phyloP scores from a whole-genome alignment of 2,329 filamentous ascomycete species.

The Trichoderma lentiforme region DNA sequence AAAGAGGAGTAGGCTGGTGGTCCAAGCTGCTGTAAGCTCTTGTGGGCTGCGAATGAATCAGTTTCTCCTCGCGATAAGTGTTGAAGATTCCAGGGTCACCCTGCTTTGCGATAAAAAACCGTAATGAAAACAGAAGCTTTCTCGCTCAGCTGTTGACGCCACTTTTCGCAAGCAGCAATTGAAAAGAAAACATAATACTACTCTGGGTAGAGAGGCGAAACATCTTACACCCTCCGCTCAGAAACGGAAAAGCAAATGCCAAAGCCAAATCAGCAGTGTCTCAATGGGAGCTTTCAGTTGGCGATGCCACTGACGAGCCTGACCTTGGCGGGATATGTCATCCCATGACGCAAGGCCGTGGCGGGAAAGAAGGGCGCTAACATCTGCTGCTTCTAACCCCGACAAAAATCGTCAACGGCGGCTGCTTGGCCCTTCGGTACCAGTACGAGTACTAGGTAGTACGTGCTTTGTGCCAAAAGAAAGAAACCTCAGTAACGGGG shows the following conservation, averaged over 20 bases:
- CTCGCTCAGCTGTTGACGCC: not conserved
- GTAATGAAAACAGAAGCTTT: not conserved
- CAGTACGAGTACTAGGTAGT: not conserved
- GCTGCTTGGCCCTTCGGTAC: not conserved
- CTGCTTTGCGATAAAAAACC: not conserved
- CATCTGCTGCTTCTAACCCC: not conserved
- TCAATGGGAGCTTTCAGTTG: not conserved
- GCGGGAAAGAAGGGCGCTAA: not conserved
- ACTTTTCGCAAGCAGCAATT: not conserved
- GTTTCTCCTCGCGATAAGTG: not conserved
- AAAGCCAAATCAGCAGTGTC: not conserved
- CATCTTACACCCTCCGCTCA: not conserved
- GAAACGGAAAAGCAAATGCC: not conserved
- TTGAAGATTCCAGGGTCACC: not conserved
- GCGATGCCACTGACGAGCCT: not conserved
- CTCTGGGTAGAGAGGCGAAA: not conserved
- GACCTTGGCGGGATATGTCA: not conserved
- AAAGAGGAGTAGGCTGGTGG: not conserved
- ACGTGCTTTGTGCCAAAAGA: not conserved
- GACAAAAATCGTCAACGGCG: not conserved
- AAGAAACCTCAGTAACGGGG: not conserved
- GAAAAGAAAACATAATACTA: not conserved
- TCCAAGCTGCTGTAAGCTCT: not conserved
- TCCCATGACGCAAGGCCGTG: not conserved
- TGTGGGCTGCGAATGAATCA: not conserved